Percentiles rank a stretch among this genome's conserved stretches.
Evolutionary conservation across 139 green algal genomes (phyloP).

Genomic region (Spirogloea muscicola): DNA sequence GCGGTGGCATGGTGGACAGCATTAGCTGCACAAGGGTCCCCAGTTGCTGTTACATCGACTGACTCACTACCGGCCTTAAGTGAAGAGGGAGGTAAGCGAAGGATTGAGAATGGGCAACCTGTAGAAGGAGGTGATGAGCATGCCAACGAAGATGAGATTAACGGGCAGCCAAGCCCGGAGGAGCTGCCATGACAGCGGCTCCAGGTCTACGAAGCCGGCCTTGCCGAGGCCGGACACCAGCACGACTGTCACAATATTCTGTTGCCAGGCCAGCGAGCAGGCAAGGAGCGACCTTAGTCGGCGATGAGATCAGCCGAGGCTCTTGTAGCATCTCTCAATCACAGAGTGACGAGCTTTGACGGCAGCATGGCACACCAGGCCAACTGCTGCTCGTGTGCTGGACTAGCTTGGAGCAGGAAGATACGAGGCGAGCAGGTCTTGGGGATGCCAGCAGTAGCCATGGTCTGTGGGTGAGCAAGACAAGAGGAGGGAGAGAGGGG

Average conservation of each 20-base stretch:
- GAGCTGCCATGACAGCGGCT: conserved; percentile 28
- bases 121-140: conserved; percentile 65
- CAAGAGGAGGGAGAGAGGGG: background rate
- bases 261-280: background rate
- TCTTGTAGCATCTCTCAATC: no score
- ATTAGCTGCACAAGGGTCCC: background rate
- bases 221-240: background rate
- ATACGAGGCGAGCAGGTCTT: background rate
- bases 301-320: background rate
- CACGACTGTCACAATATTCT: conserved; percentile 12
- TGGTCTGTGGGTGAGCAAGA: background rate
- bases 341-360: background rate
- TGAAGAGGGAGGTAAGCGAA: background rate
- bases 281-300: background rate
- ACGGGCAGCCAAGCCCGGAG: conserved; percentile 77
- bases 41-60: background rate
- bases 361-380: background rate
- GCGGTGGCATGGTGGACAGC: background rate
- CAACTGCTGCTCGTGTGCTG: background rate
- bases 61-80: background rate
- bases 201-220: conserved; percentile 21
- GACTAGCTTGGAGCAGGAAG: background rate
- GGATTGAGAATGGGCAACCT: background rate
- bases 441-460: background rate
- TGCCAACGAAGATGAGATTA: conserved; percentile 91